Evolutionary conservation across 2,329 filamentous ascomycete species (phyloP).

Genomic region (Monosporascus sp.): DNA sequence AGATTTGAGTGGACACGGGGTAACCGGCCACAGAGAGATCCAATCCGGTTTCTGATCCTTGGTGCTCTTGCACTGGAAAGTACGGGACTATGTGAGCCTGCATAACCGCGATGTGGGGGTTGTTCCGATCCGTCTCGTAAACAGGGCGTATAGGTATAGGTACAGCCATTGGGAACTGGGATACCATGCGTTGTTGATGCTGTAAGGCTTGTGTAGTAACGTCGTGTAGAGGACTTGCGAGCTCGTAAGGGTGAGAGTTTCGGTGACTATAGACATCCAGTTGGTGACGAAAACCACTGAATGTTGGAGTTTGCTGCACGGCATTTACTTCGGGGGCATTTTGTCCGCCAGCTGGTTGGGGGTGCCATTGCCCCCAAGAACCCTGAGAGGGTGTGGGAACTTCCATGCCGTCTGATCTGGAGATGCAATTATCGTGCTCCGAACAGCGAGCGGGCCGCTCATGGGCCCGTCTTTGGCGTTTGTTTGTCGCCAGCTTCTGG

Average conservation of each 20-base stretch:
- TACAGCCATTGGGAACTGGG: conserved; percentile 45
- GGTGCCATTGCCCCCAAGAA: conserved; percentile 46
- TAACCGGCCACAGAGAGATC: conserved; percentile 46
- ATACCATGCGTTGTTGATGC: conserved; percentile 42
- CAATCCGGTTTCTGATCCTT: conserved; percentile 39
- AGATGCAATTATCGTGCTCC: conserved; percentile 51
- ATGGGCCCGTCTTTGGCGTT: conserved; percentile 59
- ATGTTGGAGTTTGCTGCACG: conserved; percentile 49
- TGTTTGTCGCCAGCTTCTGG: conserved; percentile 52
- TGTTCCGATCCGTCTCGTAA: conserved; percentile 58
- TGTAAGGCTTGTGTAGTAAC: conserved; percentile 38
- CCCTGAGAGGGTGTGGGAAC: conserved; percentile 55
- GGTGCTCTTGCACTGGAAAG: conserved; percentile 48
- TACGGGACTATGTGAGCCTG: conserved; percentile 46
- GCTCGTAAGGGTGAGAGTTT: conserved; percentile 43
- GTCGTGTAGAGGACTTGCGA: conserved; percentile 37
- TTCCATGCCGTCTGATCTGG: conserved; percentile 53
- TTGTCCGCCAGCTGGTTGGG: conserved; percentile 34
- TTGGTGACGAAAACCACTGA: conserved; percentile 49
- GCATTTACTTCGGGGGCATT: conserved; percentile 31
- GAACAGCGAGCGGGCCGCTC: conserved; percentile 53
- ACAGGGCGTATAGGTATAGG: conserved; percentile 41
- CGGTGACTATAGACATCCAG: conserved; percentile 41
- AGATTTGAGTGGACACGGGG: conserved; percentile 50
- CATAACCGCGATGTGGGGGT: conserved; percentile 58